phyloP scores from a whole-genome alignment of 306 rosid species.

The Clitoria ternatea region DNA sequence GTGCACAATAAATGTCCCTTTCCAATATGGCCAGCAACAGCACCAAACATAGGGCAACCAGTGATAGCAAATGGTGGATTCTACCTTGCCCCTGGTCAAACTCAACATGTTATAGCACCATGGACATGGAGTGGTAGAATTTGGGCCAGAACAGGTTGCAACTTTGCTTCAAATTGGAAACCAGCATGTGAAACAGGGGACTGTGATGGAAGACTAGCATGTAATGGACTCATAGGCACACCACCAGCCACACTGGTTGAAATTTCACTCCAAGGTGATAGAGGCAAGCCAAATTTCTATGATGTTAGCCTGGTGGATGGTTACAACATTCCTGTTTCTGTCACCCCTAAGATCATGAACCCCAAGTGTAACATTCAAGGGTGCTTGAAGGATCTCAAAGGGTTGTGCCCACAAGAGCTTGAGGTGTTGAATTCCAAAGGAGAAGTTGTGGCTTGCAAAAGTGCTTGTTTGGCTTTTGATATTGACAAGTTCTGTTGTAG shows the following conservation, averaged over 20 bases:
- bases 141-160: conserved; percentile 89
- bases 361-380: conserved; percentile 52
- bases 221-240: conserved; percentile 76
- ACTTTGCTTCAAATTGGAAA: conserved; percentile 40
- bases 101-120: conserved; percentile 44
- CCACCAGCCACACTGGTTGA: conserved; percentile 80
- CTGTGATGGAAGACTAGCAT: conserved; percentile 69
- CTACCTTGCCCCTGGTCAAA: conserved; percentile 56
- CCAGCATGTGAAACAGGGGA: conserved; percentile 84
- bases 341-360: conserved; percentile 27
- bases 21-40: conserved; percentile 91
- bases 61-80: conserved; percentile 81
- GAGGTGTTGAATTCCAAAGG: conserved; percentile 43
- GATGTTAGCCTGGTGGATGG: conserved; percentile 91
- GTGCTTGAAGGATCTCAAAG: conserved; percentile 55
- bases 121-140: conserved; percentile 87
- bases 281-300: conserved; percentile 53
- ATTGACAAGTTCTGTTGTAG: conserved; percentile 70
- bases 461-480: conserved; percentile 81
- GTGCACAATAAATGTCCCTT: conserved; percentile 70
- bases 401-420: conserved; percentile 58
- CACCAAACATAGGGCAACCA: conserved; percentile 69
- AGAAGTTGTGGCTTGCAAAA: conserved; percentile 74
- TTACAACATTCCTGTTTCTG: conserved; percentile 59
- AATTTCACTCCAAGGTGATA: conserved; percentile 56